A percentile compares a stretch with the other conserved stretches of the same genome.
Conservation (phyloP, 352 stramenopile species). For the Aphanomyces stellatus region DNA sequence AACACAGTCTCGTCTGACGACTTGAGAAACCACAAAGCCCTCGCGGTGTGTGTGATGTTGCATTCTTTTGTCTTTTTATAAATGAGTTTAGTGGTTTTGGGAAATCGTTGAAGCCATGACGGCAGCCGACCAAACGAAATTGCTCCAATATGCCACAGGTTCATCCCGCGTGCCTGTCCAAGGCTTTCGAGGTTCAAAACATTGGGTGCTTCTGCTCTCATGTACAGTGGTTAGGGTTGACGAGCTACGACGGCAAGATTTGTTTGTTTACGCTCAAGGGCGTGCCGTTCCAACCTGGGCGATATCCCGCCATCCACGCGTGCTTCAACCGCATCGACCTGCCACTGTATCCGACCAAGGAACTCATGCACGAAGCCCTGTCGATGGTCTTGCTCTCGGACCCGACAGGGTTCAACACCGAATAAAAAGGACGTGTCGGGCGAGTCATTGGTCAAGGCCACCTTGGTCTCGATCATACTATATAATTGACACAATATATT, state of each 20-base stretch:
- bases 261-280: conserved; percentile 68
- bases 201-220: background rate
- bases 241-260: conserved; percentile 72
- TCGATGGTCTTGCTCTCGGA: conserved; percentile 34
- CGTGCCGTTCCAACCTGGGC: background rate
- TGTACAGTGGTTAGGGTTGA: conserved; percentile 29
- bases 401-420: conserved; percentile 10
- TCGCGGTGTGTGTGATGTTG: no score
- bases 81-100: conserved; percentile 87
- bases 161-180: conserved; percentile 90
- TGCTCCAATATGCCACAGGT: conserved; percentile 97
- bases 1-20: conserved; percentile 61
- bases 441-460: no score
- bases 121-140: conserved; percentile 88
- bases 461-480: no score
- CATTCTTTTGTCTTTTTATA: no score
- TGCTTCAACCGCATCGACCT: conserved; percentile 90
- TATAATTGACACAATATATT: no score
- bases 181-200: conserved; percentile 36
- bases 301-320: conserved; percentile 30
- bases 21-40: conserved; percentile 41
- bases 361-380: conserved; percentile 38
- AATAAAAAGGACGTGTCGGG: no score
- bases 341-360: conserved; percentile 84
- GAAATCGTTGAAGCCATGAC: conserved; percentile 74